Evolutionary conservation across 371 early-diverging fungal genomes (phyloP).

Genomic region (Mucor sp.): DNA sequence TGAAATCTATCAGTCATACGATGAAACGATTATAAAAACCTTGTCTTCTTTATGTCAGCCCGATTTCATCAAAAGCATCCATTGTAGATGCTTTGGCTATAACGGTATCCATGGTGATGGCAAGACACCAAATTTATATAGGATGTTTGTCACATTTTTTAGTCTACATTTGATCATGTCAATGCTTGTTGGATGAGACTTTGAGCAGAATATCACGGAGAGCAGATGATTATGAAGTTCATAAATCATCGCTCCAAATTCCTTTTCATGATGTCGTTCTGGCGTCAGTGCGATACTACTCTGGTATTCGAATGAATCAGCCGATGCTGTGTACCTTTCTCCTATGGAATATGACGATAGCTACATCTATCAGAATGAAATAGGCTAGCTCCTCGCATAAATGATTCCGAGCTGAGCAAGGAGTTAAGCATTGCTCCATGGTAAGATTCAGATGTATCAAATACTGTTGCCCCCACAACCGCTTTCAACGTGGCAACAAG

Average conservation of each 20-base stretch:
- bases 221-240: too few species aligned
- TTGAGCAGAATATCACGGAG: too few species aligned
- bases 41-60: background rate
- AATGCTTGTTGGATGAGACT: background rate
- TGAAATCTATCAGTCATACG: background rate
- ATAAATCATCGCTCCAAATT: background rate
- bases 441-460: too few species aligned
- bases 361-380: too few species aligned
- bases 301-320: background rate
- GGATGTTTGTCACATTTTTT: background rate
- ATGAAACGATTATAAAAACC: too few species aligned
- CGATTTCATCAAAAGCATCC: background rate
- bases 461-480: too few species aligned
- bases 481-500: too few species aligned
- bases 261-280: background rate
- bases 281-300: background rate
- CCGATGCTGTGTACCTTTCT: background rate
- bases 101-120: background rate
- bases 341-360: too few species aligned
- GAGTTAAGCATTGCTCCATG: too few species aligned
- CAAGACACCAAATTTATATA: background rate
- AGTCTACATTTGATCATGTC: background rate
- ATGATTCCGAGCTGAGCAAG: too few species aligned
- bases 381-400: too few species aligned
- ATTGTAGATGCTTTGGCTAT: background rate